These are phyloP conservation scores for Neurospora cerealis DNA, from an alignment of 495 filamentous ascomycete species.

Conservation along the genomic window DNA sequence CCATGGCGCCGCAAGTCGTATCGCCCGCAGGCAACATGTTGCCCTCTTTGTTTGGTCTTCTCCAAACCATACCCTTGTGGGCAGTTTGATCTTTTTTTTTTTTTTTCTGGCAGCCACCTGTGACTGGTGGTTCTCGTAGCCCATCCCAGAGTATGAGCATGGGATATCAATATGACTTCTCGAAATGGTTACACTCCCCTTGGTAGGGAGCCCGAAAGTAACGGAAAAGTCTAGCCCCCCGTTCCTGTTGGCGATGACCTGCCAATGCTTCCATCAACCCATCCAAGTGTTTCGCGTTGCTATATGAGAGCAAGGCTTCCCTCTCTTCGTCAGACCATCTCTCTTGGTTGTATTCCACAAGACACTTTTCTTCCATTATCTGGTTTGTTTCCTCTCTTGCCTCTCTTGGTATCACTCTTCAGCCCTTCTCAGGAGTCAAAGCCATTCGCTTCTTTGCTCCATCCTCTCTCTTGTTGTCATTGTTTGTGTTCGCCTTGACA, in stretches of 20 bases:
- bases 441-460: constrained; percentile 50
- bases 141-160: neutral
- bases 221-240: neutral
- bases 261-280: neutral
- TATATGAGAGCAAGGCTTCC: constrained; percentile 9
- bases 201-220: neutral
- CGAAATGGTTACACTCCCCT: neutral
- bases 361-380: neutral
- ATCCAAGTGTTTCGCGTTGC: neutral
- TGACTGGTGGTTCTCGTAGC: neutral
- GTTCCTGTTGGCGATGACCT: constrained; percentile 1
- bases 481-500: constrained; percentile 5
- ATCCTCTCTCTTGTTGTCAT: constrained; percentile 19
- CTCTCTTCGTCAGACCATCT: neutral
- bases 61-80: neutral
- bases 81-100: neutral
- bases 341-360: neutral
- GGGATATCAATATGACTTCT: neutral
- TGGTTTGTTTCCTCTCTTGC: neutral
- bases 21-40: neutral
- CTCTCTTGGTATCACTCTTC: neutral
- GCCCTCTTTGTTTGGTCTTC: neutral
- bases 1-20: neutral
- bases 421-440: constrained; percentile 27
- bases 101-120: neutral